phyloP scores from a whole-genome alignment of 495 filamentous ascomycete genomes.

The Neurospora sp. region DNA sequence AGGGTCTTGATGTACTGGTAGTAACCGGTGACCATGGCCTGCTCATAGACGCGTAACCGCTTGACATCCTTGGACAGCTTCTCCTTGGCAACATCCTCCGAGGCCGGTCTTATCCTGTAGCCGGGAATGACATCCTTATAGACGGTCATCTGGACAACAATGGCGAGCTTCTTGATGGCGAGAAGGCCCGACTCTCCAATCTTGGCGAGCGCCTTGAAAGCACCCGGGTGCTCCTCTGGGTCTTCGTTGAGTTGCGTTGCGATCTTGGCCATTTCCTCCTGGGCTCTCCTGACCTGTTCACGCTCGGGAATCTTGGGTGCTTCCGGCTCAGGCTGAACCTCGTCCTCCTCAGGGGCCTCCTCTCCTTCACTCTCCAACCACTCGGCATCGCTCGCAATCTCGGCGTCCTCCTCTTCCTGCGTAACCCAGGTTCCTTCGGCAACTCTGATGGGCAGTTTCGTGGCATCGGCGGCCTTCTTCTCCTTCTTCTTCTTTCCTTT shows the following conservation, averaged over 20 bases:
- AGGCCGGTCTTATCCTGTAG: constrained; percentile 79
- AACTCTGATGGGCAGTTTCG: constrained; percentile 74
- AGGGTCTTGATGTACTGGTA: constrained; percentile 72
- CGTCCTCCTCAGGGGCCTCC: constrained; percentile 29
- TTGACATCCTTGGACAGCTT: constrained; percentile 90
- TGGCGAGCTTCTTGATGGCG: constrained; percentile 70
- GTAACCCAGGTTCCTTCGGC: constrained; percentile 57
- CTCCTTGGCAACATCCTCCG: constrained; percentile 57
- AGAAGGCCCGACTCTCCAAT: constrained; percentile 59
- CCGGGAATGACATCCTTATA: constrained; percentile 95
- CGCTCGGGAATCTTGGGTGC: constrained; percentile 56
- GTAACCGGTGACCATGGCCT: constrained; percentile 70
- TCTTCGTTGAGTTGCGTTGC: constrained; percentile 79
- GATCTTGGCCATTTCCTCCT: constrained; percentile 83
- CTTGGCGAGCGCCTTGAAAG: constrained; percentile 66
- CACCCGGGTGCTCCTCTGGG: constrained; percentile 77
- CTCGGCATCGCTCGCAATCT: constrained; percentile 42
- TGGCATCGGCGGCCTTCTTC: constrained; percentile 30
- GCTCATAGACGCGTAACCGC: constrained; percentile 70
- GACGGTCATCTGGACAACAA: constrained; percentile 79
- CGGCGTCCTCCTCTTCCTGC: constrained; percentile 32
- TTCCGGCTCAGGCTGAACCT: constrained; percentile 30
- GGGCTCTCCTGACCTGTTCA: constrained; percentile 73
- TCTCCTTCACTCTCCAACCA: constrained; percentile 43
- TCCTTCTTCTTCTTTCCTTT: constrained; percentile 66